Evolutionary conservation across 148 eudicot species (phyloP).

Genomic region (Tetragonia tetragonoides): DNA sequence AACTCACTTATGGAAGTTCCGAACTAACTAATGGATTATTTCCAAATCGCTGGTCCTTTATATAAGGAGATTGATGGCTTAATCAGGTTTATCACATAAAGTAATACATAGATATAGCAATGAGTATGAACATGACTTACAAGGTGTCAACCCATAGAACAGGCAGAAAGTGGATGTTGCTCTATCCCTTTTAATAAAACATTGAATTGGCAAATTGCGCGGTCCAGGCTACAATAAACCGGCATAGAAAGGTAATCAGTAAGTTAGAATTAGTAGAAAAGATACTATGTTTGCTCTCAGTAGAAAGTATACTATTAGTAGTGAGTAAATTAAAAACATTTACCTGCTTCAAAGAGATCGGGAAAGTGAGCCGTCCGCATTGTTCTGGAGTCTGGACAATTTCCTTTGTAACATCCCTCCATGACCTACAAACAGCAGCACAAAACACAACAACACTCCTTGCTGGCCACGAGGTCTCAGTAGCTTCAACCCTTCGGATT

Average conservation of each 20-base stretch:
- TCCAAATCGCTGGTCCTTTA: neutral
- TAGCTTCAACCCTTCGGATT: conserved; percentile 72
- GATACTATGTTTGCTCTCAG: neutral
- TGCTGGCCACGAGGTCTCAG: conserved; percentile 88
- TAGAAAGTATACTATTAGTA: neutral
- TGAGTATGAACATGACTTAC: conserved; percentile 48
- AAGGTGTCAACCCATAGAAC: conserved; percentile 73
- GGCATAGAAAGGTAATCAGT: neutral
- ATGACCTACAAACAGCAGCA: conserved; percentile 85
- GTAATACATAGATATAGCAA: neutral
- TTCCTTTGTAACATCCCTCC: conserved; percentile 91
- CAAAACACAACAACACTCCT: conserved; percentile 71
- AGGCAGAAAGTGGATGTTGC: conserved; percentile 63
- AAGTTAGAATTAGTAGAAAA: neutral
- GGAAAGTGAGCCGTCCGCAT: conserved; percentile 90
- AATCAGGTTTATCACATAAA: neutral
- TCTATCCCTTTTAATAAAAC: conserved; percentile 88
- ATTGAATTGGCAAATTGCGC: conserved; percentile 76
- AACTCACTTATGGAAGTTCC: neutral
- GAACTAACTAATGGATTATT: neutral
- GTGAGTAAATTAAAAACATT: neutral
- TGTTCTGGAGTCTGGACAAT: conserved; percentile 87
- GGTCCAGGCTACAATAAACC: conserved; percentile 69
- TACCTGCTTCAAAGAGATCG: conserved; percentile 94
- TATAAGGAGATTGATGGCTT: neutral